Evolutionary conservation across 2,329 filamentous ascomycete genomes (phyloP), one percentile per base, ranked within the genome.

Genomic region (Xylariaceae sp.): DNA sequence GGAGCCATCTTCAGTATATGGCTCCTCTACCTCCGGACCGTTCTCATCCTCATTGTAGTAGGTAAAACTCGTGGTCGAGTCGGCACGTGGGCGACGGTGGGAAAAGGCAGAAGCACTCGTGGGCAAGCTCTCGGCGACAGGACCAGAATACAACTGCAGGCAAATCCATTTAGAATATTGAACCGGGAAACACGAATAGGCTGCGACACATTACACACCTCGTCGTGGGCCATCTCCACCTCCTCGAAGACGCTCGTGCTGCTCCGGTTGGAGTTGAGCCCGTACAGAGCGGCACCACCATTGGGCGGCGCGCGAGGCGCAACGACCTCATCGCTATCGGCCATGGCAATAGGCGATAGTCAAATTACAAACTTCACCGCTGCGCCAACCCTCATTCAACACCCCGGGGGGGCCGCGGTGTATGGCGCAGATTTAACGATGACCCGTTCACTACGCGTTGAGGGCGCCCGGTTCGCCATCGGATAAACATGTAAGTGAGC

Each of bases 171-270:
- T 69, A 64, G 68, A 64, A 53, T 64, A 61, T n/a, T 48, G 41
- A 35, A 50, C 54, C 61, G 47, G 39, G 49, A 8, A 3, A 35
- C n/a, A 15, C 23, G 60, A 50, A 53, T 44, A 23, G 56, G 17
- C 51, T 13, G 34, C 18, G 45, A 57, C 15, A 47, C 15, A 35
- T 51, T 8, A 44, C 64, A 17, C 62, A 94, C 90, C 83, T 97
- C 93, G 73, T 96, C 90, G 55, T 95, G 91, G 17, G 94, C 93
- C 94, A 99, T 97, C 73, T 97, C 93, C n/a, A 97, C 92, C 74
- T 96, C 91, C 66, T 91, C 91, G 67, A 96, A 88, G 67, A 97
- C 87, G 75, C 90, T 96, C 41, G 87, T 80, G 74, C 82, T 85
- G 76, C 88, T 91, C 68, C 86, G 80, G 69, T 90, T 90, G 55